phyloP scores from a whole-genome alignment of 805 yeast genomes.

The Schwanniomyces pseudopolymorphus region DNA sequence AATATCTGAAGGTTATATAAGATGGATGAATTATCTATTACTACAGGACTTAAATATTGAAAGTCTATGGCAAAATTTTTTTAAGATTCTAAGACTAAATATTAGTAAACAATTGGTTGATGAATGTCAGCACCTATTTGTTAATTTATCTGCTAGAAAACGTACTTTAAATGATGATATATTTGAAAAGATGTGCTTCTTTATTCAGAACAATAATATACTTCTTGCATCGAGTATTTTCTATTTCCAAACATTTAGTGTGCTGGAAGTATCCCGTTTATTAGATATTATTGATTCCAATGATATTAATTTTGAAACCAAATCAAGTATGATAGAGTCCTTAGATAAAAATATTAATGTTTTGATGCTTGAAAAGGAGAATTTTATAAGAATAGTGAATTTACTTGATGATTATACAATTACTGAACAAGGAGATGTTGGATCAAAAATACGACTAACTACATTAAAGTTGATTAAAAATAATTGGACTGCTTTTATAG shows the following conservation, averaged over 20 bases:
- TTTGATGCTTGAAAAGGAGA: slow-evolving; percentile 8
- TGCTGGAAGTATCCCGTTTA: slow-evolving; percentile 13
- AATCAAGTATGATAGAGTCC: slow-evolving; percentile 25
- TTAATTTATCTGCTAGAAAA: slow-evolving; percentile 2
- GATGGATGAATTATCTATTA: slow-evolving; percentile 14
- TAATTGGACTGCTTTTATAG: slow-evolving; percentile 16
- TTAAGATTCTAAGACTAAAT: slow-evolving; percentile 12
- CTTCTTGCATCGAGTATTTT: slow-evolving; percentile 39
- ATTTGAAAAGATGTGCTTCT: slow-evolving; percentile 31
- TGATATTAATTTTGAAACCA: slow-evolving; percentile 27
- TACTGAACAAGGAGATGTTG: slow-evolving; percentile 90
- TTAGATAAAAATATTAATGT: slow-evolving; percentile 13
- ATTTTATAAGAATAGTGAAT: slow-evolving; percentile 13
- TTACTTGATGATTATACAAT: slow-evolving; percentile 74
- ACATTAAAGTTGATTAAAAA: slow-evolving; percentile 41
- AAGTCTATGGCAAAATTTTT: slow-evolving; percentile 15
- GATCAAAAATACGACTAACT: slow-evolving; percentile 64
- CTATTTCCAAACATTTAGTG: slow-evolving; percentile 12
- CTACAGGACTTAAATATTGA: slow-evolving; percentile 1
- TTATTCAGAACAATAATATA: slow-evolving; percentile 38
- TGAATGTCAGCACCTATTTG: slow-evolving; percentile 16
- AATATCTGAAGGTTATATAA: slow-evolving; percentile 37
- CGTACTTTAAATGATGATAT: slow-evolving; percentile 8
- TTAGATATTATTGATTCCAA: slow-evolving; percentile 22
- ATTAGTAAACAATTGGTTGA: slow-evolving; percentile 5